phyloP scores from a whole-genome alignment of 2,329 filamentous ascomycete genomes.

The Pyrenochaeta sp. region DNA sequence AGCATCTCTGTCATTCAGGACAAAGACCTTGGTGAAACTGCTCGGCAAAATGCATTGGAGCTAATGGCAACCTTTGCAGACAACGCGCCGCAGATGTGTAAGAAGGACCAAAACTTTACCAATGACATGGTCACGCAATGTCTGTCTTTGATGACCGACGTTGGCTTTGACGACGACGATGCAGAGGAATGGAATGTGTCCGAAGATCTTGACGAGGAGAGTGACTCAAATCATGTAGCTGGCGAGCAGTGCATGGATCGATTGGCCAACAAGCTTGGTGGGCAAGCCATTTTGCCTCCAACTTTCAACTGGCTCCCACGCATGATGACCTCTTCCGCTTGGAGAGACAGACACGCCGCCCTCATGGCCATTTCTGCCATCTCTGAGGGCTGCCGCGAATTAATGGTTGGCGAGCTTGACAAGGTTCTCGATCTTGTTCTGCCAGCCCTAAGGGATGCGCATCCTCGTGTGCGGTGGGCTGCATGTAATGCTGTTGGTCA shows the following conservation, averaged over 20 bases:
- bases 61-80: slow-evolving; percentile 98
- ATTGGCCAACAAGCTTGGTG: slow-evolving; percentile 94
- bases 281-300: slow-evolving; percentile 87
- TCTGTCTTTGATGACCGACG: slow-evolving; percentile 96
- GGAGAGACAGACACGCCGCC: slow-evolving; percentile 94
- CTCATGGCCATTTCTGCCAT: slow-evolving; percentile 99
- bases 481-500: slow-evolving; percentile 98
- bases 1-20: slow-evolving; percentile 93
- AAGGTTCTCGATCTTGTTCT: slow-evolving; percentile 96
- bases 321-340: slow-evolving; percentile 95
- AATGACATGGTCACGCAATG: slow-evolving; percentile 98
- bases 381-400: slow-evolving; percentile 92
- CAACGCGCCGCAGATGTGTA: slow-evolving; percentile 92
- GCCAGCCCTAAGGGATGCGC: slow-evolving; percentile 85
- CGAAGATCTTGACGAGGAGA: slow-evolving; percentile 97
- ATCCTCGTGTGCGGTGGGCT: slow-evolving; percentile 94
- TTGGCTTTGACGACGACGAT: slow-evolving; percentile 93
- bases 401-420: slow-evolving; percentile 94
- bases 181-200: slow-evolving; percentile 91
- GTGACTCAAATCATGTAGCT: slow-evolving; percentile 95
- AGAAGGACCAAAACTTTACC: slow-evolving; percentile 90
- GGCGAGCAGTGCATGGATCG: slow-evolving; percentile 99
- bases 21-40: slow-evolving; percentile 89
- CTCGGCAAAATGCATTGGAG: slow-evolving; percentile 93
- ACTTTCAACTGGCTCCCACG: slow-evolving; percentile 97